phyloP scores from a whole-genome alignment of 345 rosid species.

The Microthlaspi erraticum region DNA sequence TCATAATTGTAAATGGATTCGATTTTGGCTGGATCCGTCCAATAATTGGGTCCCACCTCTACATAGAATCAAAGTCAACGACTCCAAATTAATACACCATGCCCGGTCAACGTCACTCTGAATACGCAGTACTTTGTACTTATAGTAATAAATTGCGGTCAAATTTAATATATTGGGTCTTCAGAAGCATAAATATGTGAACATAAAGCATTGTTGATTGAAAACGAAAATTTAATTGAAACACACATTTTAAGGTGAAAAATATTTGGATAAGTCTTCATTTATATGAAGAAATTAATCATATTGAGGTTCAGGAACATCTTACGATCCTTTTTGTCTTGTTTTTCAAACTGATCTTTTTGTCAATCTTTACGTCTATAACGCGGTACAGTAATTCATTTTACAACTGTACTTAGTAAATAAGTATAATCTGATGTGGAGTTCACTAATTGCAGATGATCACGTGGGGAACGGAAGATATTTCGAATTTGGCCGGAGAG shows the following conservation, averaged over 20 bases:
- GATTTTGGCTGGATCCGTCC: slow-evolving; percentile 6
- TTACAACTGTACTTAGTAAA: neutral
- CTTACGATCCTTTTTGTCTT: too few relatives aligned
- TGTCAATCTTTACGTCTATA: neutral
- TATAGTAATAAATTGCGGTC: neutral
- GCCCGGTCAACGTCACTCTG: slow-evolving; percentile 28
- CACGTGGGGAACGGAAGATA: slow-evolving; percentile 49
- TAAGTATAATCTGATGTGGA: neutral
- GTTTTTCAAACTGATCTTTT: too few relatives aligned
- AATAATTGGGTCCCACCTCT: slow-evolving; percentile 17
- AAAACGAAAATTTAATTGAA: neutral
- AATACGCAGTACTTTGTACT: neutral
- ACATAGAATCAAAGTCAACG: slow-evolving; percentile 13
- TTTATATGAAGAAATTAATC: too few relatives aligned
- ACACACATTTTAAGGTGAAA: slow-evolving; percentile 27
- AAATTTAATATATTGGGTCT: neutral
- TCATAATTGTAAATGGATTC: neutral
- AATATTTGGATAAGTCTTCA: slow-evolving; percentile 1
- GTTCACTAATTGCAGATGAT: slow-evolving; percentile 48
- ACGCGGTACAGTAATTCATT: neutral
- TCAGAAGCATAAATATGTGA: slow-evolving; percentile 5
- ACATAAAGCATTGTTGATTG: slow-evolving; percentile 5
- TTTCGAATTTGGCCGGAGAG: slow-evolving; percentile 79
- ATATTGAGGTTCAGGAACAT: neutral
- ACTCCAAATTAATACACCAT: neutral